phyloP scores from a whole-genome alignment of 2,329 filamentous ascomycete species.

The Beauveria caledonica region DNA sequence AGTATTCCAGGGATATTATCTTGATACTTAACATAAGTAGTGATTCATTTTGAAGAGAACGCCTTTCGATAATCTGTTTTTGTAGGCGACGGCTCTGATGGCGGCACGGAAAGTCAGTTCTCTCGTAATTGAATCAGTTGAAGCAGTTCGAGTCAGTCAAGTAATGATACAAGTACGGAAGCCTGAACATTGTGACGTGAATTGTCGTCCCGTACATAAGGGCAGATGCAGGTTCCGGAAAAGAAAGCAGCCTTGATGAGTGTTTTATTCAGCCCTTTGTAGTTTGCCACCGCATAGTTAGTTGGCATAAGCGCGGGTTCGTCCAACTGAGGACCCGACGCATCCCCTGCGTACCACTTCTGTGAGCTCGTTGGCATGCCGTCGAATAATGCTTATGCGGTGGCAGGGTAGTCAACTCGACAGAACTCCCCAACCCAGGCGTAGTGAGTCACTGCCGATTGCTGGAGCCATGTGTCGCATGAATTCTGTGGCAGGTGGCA shows the following conservation, averaged over 20 bases:
- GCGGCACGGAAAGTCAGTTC: background rate
- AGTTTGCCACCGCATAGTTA: background rate
- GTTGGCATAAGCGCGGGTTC: background rate
- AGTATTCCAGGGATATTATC: background rate
- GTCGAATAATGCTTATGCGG: background rate
- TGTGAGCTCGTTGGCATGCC: background rate
- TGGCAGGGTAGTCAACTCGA: background rate
- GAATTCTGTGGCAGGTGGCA: background rate
- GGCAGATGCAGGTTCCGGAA: background rate
- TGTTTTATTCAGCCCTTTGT: background rate
- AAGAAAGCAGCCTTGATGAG: background rate
- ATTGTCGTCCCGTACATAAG: background rate
- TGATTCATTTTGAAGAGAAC: background rate
- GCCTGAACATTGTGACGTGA: background rate
- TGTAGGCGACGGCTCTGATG: background rate
- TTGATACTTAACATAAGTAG: background rate
- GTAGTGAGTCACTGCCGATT: background rate
- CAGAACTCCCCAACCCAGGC: background rate
- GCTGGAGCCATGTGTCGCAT: background rate
- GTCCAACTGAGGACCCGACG: background rate
- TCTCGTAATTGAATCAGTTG: background rate
- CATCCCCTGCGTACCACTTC: background rate
- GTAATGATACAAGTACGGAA: background rate
- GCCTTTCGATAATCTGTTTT: background rate
- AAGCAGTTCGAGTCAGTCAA: too few species aligned